Conservation (phyloP, 2,329 filamentous ascomycete genomes). For the Elsinoe perseae region DNA sequence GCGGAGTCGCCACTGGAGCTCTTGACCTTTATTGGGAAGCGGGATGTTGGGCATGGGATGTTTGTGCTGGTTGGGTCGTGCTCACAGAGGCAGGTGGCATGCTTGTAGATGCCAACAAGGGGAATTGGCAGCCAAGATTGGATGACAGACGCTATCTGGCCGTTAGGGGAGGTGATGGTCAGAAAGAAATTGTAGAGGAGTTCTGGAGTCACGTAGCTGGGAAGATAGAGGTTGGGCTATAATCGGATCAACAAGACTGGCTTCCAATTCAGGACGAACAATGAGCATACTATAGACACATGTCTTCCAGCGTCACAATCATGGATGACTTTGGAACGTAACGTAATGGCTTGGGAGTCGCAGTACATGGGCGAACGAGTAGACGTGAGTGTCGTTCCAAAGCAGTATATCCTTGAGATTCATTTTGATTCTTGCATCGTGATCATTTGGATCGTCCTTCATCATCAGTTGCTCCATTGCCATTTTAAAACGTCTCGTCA, state of each 20-base stretch:
- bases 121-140: slow-evolving; percentile 54
- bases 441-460: neutral
- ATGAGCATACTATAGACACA: neutral
- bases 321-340: too few species aligned
- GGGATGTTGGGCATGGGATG: slow-evolving; percentile 79
- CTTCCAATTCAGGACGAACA: neutral
- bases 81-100: slow-evolving; percentile 65
- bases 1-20: slow-evolving; percentile 61
- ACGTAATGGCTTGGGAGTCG: too few species aligned
- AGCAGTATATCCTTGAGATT: neutral
- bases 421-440: neutral
- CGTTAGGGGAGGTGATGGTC: slow-evolving; percentile 38
- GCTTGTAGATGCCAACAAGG: slow-evolving; percentile 66
- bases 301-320: too few species aligned
- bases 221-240: slow-evolving; percentile 35
- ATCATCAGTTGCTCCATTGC: neutral
- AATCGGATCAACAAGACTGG: neutral
- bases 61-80: slow-evolving; percentile 73
- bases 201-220: slow-evolving; percentile 43
- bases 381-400: slow-evolving; percentile 3
- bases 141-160: slow-evolving; percentile 52
- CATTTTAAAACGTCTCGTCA: slow-evolving; percentile 18
- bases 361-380: neutral
- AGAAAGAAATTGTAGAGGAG: slow-evolving; percentile 41
- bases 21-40: slow-evolving; percentile 75